phyloP scores from a whole-genome alignment of 2,329 filamentous ascomycete species.

The Metarhizium humberi region DNA sequence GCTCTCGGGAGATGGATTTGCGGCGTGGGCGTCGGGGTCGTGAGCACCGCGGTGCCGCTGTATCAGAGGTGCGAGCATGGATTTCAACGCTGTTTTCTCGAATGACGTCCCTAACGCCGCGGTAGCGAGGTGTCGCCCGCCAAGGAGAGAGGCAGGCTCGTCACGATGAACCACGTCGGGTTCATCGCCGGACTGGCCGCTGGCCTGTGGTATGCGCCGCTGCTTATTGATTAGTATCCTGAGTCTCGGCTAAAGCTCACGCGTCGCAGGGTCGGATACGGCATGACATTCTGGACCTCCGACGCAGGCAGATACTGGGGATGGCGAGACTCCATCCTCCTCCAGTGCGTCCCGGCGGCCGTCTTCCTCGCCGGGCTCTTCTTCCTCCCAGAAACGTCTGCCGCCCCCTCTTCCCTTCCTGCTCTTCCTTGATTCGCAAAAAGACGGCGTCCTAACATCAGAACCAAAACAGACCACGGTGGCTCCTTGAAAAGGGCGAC shows the following conservation, averaged over 20 bases:
- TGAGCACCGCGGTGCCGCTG: constrained; percentile 47
- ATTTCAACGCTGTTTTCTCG: no score
- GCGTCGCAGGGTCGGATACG: constrained; percentile 42
- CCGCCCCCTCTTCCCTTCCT: neutral
- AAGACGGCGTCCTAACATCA: neutral
- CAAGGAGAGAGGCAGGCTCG: constrained; percentile 41
- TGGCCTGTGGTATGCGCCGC: constrained; percentile 40
- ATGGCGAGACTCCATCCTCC: constrained; percentile 43
- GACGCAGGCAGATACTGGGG: constrained; percentile 33
- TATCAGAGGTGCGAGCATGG: constrained; percentile 30
- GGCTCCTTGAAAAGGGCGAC: constrained; percentile 44
- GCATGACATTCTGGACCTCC: constrained; percentile 41
- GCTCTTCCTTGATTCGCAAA: neutral
- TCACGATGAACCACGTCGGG: constrained; percentile 51
- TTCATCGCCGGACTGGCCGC: constrained; percentile 43
- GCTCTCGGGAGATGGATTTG: constrained; percentile 40
- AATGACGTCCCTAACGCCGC: neutral
- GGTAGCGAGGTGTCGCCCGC: constrained; percentile 45
- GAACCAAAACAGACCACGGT: constrained; percentile 32
- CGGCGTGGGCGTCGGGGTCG: constrained; percentile 43
- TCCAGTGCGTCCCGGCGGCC: constrained; percentile 41
- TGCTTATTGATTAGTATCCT: neutral
- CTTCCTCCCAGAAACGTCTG: constrained; percentile 45
- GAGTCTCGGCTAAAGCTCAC: no score
- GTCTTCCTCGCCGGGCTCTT: constrained; percentile 41